These are phyloP conservation scores for Testicularia cyperi DNA, from an alignment of 1,284 basidiomycete species.

Conservation along the genomic window DNA sequence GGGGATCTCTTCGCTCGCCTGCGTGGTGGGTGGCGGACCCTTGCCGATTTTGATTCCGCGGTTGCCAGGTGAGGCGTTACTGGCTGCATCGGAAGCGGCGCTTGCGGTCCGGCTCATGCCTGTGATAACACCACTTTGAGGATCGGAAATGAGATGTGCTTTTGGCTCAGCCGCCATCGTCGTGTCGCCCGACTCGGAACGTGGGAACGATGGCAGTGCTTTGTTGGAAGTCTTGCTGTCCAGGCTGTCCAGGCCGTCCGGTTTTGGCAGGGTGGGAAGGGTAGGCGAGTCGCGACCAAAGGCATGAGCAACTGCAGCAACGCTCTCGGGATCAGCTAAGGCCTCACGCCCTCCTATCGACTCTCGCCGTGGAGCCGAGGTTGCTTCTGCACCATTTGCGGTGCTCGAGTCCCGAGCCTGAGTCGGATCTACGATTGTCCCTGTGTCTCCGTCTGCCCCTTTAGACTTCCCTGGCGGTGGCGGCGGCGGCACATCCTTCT, in stretches of 20 bases:
- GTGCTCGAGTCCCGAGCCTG: no score
- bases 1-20: constrained; percentile 47
- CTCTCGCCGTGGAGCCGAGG: no score
- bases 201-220: constrained; percentile 14
- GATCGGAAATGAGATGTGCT: no score
- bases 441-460: no score
- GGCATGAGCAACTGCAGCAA: constrained; percentile 42
- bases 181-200: no score
- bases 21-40: constrained; percentile 42
- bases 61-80: background rate
- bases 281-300: constrained; percentile 33
- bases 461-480: background rate
- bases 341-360: constrained; percentile 17
- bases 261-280: background rate
- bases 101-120: background rate
- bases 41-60: constrained; percentile 42
- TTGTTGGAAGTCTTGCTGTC: background rate
- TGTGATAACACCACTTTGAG: no score
- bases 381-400: no score
- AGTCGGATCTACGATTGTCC: no score
- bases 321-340: constrained; percentile 30
- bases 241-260: background rate
- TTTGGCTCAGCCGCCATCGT: no score
- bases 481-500: background rate
- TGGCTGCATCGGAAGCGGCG: background rate